These are phyloP conservation scores for Akanthomyces lecanii DNA, from an alignment of 2,329 filamentous ascomycete genomes.

Conservation along the genomic window DNA sequence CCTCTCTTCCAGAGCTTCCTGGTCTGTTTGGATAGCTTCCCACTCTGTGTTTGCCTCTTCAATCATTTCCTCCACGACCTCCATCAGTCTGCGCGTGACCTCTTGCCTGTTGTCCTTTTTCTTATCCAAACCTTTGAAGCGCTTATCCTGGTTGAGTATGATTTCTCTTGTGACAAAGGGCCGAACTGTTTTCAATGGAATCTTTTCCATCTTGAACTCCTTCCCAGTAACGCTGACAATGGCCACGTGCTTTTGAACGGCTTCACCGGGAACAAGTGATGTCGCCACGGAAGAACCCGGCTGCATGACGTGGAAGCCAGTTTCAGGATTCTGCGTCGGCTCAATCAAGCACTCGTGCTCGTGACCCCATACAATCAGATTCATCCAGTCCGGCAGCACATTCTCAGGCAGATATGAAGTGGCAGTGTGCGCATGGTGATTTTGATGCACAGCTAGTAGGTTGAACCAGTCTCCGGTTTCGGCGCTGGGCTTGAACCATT, in stretches of 20 bases:
- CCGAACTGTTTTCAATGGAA: conserved; percentile 81
- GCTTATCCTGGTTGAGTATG: conserved; percentile 67
- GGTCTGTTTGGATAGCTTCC: conserved; percentile 68
- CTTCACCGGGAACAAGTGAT: conserved; percentile 83
- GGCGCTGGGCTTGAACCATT: conserved; percentile 79
- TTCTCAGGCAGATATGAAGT: conserved; percentile 94
- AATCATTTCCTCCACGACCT: conserved; percentile 81
- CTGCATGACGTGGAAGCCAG: conserved; percentile 92
- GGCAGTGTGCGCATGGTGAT: conserved; percentile 86
- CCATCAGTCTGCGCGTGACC: conserved; percentile 71
- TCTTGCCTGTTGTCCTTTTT: conserved; percentile 79
- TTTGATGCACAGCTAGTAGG: conserved; percentile 90
- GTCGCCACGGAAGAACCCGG: conserved; percentile 95
- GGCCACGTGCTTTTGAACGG: conserved; percentile 84
- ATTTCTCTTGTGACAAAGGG: conserved; percentile 89
- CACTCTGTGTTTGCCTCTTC: conserved; percentile 77
- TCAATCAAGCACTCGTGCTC: conserved; percentile 95
- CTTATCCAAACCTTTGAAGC: conserved; percentile 72
- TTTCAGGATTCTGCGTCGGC: conserved; percentile 77
- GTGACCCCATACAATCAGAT: conserved; percentile 93
- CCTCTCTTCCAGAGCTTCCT: conserved; percentile 53
- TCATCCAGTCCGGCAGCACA: conserved; percentile 85
- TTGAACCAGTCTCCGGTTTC: conserved; percentile 94
- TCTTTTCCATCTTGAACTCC: conserved; percentile 73
- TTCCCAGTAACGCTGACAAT: conserved; percentile 80